A percentile compares a stretch with the other conserved stretches of the same genome.
Evolutionary conservation across 371 early-diverging fungal genomes (phyloP).

Genomic region (Apophysomyces sp.): DNA sequence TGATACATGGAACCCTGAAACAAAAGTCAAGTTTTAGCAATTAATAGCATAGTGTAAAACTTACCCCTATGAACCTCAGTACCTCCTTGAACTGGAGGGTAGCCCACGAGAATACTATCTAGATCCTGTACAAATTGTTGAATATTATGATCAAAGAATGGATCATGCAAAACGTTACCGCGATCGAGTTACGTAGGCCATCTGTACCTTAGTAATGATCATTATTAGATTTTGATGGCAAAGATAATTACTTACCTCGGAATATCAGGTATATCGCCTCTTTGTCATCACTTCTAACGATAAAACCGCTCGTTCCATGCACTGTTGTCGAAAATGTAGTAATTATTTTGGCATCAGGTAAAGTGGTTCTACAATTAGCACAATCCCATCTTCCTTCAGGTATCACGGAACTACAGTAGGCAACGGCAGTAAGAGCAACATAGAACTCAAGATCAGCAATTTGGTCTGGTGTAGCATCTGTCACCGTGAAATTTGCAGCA

Average conservation of each 20-base stretch:
- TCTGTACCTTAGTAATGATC: not conserved
- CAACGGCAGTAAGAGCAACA: constrained; percentile 7
- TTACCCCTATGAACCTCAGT: constrained; percentile 8
- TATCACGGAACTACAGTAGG: constrained; percentile 14
- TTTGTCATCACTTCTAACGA: constrained; percentile 13
- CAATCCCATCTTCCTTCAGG: constrained; percentile 11
- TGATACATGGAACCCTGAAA: constrained; percentile 10
- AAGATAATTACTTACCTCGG: constrained; percentile 6
- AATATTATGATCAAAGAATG: not conserved
- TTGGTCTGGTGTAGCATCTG: not conserved
- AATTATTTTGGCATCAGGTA: constrained; percentile 6
- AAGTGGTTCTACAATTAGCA: not conserved
- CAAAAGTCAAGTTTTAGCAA: not conserved
- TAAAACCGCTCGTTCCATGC: constrained; percentile 8
- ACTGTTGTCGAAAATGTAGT: constrained; percentile 12
- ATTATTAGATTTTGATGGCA: not conserved
- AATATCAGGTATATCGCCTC: constrained; percentile 19
- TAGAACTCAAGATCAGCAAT: constrained; percentile 5
- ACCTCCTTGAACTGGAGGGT: constrained; percentile 7
- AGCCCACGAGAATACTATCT: not conserved
- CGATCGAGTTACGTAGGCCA: constrained; percentile 12
- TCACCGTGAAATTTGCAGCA: not conserved
- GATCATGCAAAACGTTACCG: constrained; percentile 1
- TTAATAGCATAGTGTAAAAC: not conserved
- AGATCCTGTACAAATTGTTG: constrained; percentile 1